Evolutionary conservation across 2,329 filamentous ascomycete species (phyloP), one percentile per base, ranked within the genome.

Genomic region (Neopestalotiopsis sp.): DNA sequence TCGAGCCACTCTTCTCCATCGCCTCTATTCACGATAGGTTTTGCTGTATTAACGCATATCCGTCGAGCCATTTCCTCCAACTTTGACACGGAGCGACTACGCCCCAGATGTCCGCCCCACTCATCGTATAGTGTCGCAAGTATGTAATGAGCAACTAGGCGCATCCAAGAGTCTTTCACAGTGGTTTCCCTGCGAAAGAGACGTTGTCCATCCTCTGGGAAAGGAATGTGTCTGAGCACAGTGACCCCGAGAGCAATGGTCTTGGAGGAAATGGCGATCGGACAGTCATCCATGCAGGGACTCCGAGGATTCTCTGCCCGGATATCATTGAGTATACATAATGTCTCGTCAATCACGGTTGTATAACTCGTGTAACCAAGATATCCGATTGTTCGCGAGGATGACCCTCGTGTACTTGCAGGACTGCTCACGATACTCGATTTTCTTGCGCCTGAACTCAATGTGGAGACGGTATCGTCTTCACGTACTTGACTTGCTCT

Each of bases 331-430:
- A 67, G 49, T 28, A 67, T 67, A 24, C 42, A 58, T 24, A 67
- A 45, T 17, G 65, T 67, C 56, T 67, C 65, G 9, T 67, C 65
- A 20, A 67, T 67, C 56, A 67, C 65, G 2, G 65, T 67, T 12
- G 20, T 63, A 24, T 63, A 63, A 14, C 58, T 67, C 13, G 58
- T 60, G 32, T 61, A 60, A 12, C 52, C 62, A 7, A 65, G 3
- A 38, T 65, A 72, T 70, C 70, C 72, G 73, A 62, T 71, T 72
- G 6, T 28, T 28, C 28, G 38, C 62, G 62, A 56, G 24, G 24
- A 74, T 69, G 32, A 72, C 65, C 1, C 71, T 64, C 14, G 62
- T 62, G 40, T 66, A 65, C 32, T 74, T 69, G 59, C 66, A 69
- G 59, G 72, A 1, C 70, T 71, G 9, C 73, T 57, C n/a, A 28